Evolutionary conservation across 306 rosid genomes (phyloP).

Genomic region (Canavalia gladiata): DNA sequence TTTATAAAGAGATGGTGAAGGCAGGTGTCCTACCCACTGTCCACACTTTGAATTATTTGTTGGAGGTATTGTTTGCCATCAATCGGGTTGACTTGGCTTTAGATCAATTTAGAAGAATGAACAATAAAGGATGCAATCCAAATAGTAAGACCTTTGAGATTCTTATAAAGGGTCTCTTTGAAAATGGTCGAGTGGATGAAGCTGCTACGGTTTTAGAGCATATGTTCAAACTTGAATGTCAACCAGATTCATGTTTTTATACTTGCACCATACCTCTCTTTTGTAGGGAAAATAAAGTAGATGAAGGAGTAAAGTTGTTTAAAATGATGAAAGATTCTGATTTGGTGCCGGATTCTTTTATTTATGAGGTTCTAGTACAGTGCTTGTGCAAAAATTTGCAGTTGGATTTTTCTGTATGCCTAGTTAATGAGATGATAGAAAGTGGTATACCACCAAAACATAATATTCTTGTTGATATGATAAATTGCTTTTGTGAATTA

Average conservation of each 20-base stretch:
- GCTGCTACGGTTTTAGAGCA: slow-evolving; percentile 64
- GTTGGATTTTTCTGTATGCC: slow-evolving; percentile 60
- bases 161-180: slow-evolving; percentile 64
- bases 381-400: slow-evolving; percentile 70
- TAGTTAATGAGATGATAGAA: slow-evolving; percentile 67
- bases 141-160: slow-evolving; percentile 77
- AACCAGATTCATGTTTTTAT: slow-evolving; percentile 72
- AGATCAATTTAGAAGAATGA: slow-evolving; percentile 85
- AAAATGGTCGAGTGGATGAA: slow-evolving; percentile 64
- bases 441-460: slow-evolving; percentile 50
- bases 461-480: slow-evolving; percentile 53
- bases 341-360: slow-evolving; percentile 56
- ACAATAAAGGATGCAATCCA: slow-evolving; percentile 78
- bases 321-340: slow-evolving; percentile 75
- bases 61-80: slow-evolving; percentile 65
- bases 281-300: slow-evolving; percentile 70
- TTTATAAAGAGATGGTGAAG: slow-evolving; percentile 93
- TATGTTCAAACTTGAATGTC: slow-evolving; percentile 57
- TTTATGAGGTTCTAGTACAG: slow-evolving; percentile 61
- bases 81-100: slow-evolving; percentile 68
- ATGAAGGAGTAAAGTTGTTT: slow-evolving; percentile 66
- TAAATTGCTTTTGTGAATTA: slow-evolving; percentile 65
- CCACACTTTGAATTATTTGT: slow-evolving; percentile 78
- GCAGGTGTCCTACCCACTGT: slow-evolving; percentile 69
- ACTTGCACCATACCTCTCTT: slow-evolving; percentile 68